Base-by-base conservation (phyloP, 2,329 filamentous ascomycete species). In the Botrytis byssoidea region DNA sequence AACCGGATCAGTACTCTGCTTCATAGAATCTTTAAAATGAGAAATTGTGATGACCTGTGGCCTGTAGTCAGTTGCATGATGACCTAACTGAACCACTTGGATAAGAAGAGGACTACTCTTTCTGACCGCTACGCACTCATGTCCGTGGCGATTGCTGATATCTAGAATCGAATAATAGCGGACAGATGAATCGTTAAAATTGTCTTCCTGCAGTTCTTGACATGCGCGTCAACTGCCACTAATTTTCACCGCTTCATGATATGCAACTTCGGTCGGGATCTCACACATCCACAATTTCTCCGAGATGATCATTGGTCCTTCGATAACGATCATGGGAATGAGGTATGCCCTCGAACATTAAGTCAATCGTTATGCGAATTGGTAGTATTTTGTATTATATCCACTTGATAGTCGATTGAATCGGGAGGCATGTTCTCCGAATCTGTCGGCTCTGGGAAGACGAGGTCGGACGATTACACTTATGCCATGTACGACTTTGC, bases 51-150 rank as follows among this genome's bases (percentile, higher is more conserved):
- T 20, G 46, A 40, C 3, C 16, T 35, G 37, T 55, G 66, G 32
- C n/a, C 37, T 32, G 10, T 57, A 22, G 37, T n/a, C 37, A 68
- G 18, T 42, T 16, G n/a, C 10, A n/a, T 57, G 66, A 42, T 16
- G 4, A 44, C 22, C 48, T 42, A 32, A 20, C n/a, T 42, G 9
- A n/a, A 18, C 32, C 32, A 29, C 25, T 32, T 42, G 25, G 48
- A 42, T 29, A 57, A 18, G 29, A 68, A 57, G 66, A 68, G 66
- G 6, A 68, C 37, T 68, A 40, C 66, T 42, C 66, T 57, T 57
- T 12, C 4, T 57, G 35, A 32, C 35, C 35, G 32, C 66, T 25
- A 42, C 22, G 0, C 25, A 35, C 40, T 57, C 25, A 68, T 32
- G 14, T 22, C 8, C 10, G 14, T 57, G 18, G 18, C 18, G 48